Evolutionary conservation across 2,329 filamentous ascomycete species (phyloP).

Genomic region (Aureobasidium melanogenum): DNA sequence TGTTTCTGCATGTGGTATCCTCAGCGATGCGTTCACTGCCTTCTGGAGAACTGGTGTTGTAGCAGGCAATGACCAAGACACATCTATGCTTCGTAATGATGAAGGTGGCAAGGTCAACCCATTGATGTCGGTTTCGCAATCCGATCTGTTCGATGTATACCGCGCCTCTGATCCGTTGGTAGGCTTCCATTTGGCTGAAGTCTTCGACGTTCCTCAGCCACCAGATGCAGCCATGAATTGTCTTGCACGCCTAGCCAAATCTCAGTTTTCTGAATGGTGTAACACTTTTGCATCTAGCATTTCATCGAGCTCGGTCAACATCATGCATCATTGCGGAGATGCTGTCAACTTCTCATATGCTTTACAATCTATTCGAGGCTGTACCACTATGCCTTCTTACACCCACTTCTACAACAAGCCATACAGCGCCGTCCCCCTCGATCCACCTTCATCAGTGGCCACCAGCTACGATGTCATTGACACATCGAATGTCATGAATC

Average conservation of each 20-base stretch:
- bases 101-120: slow-evolving; percentile 11
- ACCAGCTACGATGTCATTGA: slow-evolving; percentile 47
- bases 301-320: not conserved
- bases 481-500: slow-evolving; percentile 40
- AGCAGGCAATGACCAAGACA: slow-evolving; percentile 11
- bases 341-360: slow-evolving; percentile 11
- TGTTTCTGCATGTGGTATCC: slow-evolving; percentile 7
- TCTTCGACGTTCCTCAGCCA: not conserved
- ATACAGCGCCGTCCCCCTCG: not conserved
- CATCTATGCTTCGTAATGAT: slow-evolving; percentile 10
- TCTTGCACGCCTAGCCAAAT: slow-evolving; percentile 3
- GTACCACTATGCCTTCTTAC: not conserved
- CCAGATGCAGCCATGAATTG: not conserved
- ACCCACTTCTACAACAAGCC: slow-evolving; percentile 7
- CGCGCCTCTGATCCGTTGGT: slow-evolving; percentile 44
- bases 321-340: slow-evolving; percentile 9
- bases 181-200: slow-evolving; percentile 47
- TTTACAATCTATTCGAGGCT: slow-evolving; percentile 1
- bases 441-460: not conserved
- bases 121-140: slow-evolving; percentile 36
- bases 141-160: slow-evolving; percentile 31
- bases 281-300: not conserved
- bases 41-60: slow-evolving; percentile 26
- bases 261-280: slow-evolving; percentile 8
- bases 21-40: slow-evolving; percentile 14